Conservation (phyloP, 495 filamentous ascomycete genomes). For the Astrothelium macrocarpum region DNA sequence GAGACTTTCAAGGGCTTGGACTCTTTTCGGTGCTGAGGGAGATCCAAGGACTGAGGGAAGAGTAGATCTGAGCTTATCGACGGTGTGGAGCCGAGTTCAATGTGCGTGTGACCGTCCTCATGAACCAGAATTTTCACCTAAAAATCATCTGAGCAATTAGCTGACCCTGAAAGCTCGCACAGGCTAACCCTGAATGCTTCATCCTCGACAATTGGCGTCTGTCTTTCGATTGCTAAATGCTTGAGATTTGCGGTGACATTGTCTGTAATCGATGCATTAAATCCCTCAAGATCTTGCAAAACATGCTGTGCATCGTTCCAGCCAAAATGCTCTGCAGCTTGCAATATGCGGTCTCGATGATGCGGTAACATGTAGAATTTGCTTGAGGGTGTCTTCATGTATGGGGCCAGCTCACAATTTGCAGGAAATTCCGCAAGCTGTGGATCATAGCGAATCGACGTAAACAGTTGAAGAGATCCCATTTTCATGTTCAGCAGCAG, state of each 20-base stretch:
- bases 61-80: constrained; percentile 43
- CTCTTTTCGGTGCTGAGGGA: constrained; percentile 31
- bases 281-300: neutral
- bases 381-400: constrained; percentile 36
- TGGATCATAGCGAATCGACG: constrained; percentile 69
- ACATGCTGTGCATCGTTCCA: constrained; percentile 35
- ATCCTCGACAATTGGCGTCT: neutral
- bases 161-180: neutral
- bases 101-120: constrained; percentile 6
- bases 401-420: constrained; percentile 33
- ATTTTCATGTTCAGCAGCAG: too few relatives aligned
- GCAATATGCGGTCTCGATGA: constrained; percentile 73
- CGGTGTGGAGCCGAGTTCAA: constrained; percentile 40
- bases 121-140: constrained; percentile 7
- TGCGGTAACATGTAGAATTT: constrained; percentile 70
- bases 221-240: constrained; percentile 16
- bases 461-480: constrained; percentile 47
- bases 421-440: constrained; percentile 40
- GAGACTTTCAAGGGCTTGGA: constrained; percentile 17
- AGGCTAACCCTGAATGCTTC: too few relatives aligned
- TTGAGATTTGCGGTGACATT: neutral
- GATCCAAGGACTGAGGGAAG: constrained; percentile 43
- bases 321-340: constrained; percentile 58
- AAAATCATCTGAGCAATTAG: too few relatives aligned
- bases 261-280: neutral